Evolutionary conservation across 164 flowering plant species (phyloP), one percentile per base, ranked within the genome.

Genomic region (Vitis labrusca): DNA sequence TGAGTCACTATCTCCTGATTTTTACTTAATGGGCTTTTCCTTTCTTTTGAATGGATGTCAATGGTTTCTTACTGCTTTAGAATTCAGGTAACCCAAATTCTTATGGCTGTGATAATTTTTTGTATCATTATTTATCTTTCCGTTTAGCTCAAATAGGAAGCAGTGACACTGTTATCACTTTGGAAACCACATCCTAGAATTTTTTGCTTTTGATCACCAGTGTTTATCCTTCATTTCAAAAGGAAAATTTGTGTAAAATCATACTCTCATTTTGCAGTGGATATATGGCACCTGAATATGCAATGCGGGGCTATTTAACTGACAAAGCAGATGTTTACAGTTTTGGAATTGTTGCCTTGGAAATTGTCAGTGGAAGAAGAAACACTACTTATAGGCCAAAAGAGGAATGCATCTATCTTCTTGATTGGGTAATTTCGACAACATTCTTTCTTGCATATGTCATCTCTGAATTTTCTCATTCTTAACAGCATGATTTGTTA

Each of bases 311-410:
- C 58, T 74, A 86, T 71, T 86, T 89, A 67, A 89, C 93, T 0
- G 84, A 83, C 70, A 89, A 89, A 73, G 92, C 92, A 51, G 92
- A 88, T 71, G 90, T 86, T 9, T 88, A 88, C 71, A 88, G 90
- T 69, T 88, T 86, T 70, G 92, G 90, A 32, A 60, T 88, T 59
- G 85, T 86, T 13, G 80, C 77, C 50, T 75, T 88, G 60, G 92
- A 88, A 67, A 83, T 85, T 65, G 85, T 88, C 11, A 79, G 88
- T 68, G 90, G 93, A 30, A 85, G 77, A 73, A 83, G 90, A 76
- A 88, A 81, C 79, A 83, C 79, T 2, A 78, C 64, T 64, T 77
- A 71, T 75, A 76, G 74, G 60, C 73, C 84, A 9, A 80, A 81
- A 70, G 85, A 71, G 19, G 78, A 85, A 11, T 71, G 52, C 62